Base-by-base conservation (phyloP, 371 early-diverging fungal genomes). In the Rhizopus microsporus region DNA sequence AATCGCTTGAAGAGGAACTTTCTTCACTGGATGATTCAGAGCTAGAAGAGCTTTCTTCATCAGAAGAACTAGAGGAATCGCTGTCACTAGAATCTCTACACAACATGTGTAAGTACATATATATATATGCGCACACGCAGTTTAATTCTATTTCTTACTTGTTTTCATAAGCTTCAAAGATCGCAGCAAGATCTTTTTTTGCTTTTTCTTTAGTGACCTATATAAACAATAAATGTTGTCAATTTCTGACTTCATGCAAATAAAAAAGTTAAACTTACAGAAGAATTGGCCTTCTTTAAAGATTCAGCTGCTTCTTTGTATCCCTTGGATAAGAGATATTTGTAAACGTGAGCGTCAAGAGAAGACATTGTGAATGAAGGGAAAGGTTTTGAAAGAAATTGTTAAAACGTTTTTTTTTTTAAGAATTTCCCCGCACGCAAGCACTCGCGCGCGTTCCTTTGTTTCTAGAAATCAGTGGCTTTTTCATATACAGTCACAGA, bases 341-440 rank as follows among this genome's bases (percentile, higher is more conserved):
- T 56, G 56, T 70, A 66, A 5, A 70, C 63, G 46, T 63, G 50
- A 37, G 71, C 53, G 46, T 70, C 67, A 33, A 70, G 59, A 35
- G 31, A 40, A 46, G 65, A 54, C 54, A 53, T 52, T 23, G 23
- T 23, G 23, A 23, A 23, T 23, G 23, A 23, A 23, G 23, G 23
- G 23, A 23, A 23, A 23, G 23, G 23, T 23, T 23, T 23, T 23
- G 23, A 23, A 23, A 23, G 23, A 23, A 23, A 23, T 23, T 23
- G 23, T 2, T 23, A 23, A 23, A 23, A 23, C 23, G 23, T 23
- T 23, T 23, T 23, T 23, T 23, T 23, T 23, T 23, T 23, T 23
- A 23, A 1, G 23, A 23, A 23, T 23, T 23, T 23, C 23, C 23
- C 23, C 23, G 23, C 23, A 23, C 23, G 23, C 23, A 23, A 0